phyloP scores from a whole-genome alignment of 2,329 filamentous ascomycete species.

The Clathrospora elynae region DNA sequence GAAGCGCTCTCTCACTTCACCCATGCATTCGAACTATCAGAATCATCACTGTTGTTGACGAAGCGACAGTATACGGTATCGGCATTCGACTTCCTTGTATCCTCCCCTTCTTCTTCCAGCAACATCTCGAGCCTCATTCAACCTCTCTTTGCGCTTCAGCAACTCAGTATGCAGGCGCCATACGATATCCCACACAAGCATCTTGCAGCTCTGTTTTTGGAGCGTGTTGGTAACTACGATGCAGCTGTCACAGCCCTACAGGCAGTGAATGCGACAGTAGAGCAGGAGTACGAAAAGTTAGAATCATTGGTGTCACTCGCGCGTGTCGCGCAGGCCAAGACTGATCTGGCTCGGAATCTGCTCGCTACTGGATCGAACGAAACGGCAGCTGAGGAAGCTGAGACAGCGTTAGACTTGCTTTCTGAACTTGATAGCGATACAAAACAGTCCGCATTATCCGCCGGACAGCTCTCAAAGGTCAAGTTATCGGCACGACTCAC shows the following conservation, averaged over 20 bases:
- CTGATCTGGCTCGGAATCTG: constrained; percentile 83
- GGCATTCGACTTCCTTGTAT: constrained; percentile 79
- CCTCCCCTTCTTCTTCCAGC: constrained; percentile 58
- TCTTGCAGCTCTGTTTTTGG: constrained; percentile 77
- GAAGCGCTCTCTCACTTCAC: constrained; percentile 87
- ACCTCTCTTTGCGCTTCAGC: constrained; percentile 85
- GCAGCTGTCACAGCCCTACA: constrained; percentile 69
- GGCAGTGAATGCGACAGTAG: constrained; percentile 69
- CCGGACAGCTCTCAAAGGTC: constrained; percentile 69
- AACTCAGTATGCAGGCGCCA: constrained; percentile 74
- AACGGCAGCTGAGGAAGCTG: constrained; percentile 76
- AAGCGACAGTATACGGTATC: constrained; percentile 80
- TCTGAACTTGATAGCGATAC: constrained; percentile 64
- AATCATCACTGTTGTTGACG: constrained; percentile 72
- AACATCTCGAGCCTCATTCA: constrained; percentile 71
- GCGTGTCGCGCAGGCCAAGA: constrained; percentile 79
- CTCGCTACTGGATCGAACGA: constrained; percentile 70
- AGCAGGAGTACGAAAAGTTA: constrained; percentile 81
- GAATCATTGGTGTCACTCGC: constrained; percentile 77
- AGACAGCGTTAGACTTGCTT: constrained; percentile 78
- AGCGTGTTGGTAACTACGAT: constrained; percentile 73
- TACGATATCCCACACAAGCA: constrained; percentile 75
- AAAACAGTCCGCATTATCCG: constrained; percentile 60
- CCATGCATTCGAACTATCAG: constrained; percentile 91
- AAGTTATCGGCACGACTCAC: constrained; percentile 86